Conservation (phyloP, 768 basidiomycete genomes). For the Termitomyces sp. region DNA sequence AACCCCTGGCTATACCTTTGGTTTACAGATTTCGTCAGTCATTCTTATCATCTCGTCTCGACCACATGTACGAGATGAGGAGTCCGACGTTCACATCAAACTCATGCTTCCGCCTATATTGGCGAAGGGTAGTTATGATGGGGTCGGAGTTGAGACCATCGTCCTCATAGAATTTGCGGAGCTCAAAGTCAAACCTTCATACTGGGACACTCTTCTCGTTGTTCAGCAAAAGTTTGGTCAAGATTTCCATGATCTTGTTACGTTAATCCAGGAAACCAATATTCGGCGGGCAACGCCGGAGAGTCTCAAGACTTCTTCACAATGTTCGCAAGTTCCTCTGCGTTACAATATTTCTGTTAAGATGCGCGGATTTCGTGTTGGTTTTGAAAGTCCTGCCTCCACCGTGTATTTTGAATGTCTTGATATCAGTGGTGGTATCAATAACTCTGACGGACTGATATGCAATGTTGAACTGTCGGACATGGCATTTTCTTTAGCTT, state of each 20-base stretch:
- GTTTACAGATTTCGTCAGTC: constrained; percentile 59
- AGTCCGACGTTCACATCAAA: constrained; percentile 46
- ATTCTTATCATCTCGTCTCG: constrained; percentile 51
- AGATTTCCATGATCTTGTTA: constrained; percentile 78
- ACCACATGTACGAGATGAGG: constrained; percentile 27
- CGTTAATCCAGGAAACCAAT: constrained; percentile 59
- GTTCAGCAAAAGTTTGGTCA: constrained; percentile 89
- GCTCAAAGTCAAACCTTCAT: constrained; percentile 70
- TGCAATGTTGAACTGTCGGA: constrained; percentile 75
- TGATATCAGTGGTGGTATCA: constrained; percentile 60
- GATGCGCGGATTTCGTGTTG: constrained; percentile 77
- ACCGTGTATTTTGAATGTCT: constrained; percentile 72
- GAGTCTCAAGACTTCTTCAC: constrained; percentile 12
- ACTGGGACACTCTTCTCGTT: constrained; percentile 77
- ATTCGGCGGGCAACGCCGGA: constrained; percentile 16
- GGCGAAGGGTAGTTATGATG: constrained; percentile 53
- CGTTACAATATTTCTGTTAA: constrained; percentile 51
- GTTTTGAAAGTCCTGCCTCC: constrained; percentile 68
- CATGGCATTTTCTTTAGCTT: constrained; percentile 79
- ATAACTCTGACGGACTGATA: constrained; percentile 34
- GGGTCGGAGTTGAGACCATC: constrained; percentile 41
- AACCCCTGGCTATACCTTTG: constrained; percentile 42
- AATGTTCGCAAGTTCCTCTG: constrained; percentile 9
- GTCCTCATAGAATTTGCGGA: constrained; percentile 64
- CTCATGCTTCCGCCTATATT: constrained; percentile 62